A percentile compares a stretch with the other conserved stretches of the same genome.
These are phyloP conservation scores for Leptographium wingfieldii DNA, from an alignment of 2,329 filamentous ascomycete genomes.

Conservation along the genomic window DNA sequence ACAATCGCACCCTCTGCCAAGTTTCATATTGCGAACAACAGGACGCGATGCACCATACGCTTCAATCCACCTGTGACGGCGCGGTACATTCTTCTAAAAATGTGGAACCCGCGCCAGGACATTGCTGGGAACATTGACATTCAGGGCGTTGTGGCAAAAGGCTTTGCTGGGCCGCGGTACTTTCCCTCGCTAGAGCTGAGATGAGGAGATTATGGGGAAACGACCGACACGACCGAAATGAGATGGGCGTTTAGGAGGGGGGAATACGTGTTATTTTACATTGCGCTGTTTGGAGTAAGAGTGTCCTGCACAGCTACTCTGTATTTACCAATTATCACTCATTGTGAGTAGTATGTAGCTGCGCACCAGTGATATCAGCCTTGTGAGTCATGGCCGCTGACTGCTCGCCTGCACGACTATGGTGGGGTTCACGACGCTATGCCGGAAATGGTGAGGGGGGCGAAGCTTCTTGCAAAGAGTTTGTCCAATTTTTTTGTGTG, in stretches of 20 bases:
- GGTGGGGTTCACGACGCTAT: neutral
- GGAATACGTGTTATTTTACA: too few species aligned
- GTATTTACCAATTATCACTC: neutral
- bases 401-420: neutral
- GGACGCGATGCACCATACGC: constrained; percentile 73
- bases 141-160: constrained; percentile 70
- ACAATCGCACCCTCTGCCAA: neutral
- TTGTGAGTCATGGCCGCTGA: neutral
- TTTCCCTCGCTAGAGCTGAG: constrained; percentile 58
- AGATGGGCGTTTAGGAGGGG: neutral
- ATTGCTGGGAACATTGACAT: constrained; percentile 69
- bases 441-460: neutral
- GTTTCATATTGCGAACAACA: constrained; percentile 73
- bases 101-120: constrained; percentile 68
- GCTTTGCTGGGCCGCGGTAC: constrained; percentile 75
- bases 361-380: neutral
- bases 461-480: neutral
- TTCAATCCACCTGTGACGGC: constrained; percentile 76
- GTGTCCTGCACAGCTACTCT: too few species aligned
- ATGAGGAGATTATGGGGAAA: constrained; percentile 20
- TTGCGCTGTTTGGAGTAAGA: too few species aligned
- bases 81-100: constrained; percentile 74
- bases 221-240: neutral
- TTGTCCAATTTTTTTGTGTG: neutral
- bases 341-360: neutral